Evolutionary conservation across 768 basidiomycete species (phyloP).

Genomic region (Tephrocybe rancida): DNA sequence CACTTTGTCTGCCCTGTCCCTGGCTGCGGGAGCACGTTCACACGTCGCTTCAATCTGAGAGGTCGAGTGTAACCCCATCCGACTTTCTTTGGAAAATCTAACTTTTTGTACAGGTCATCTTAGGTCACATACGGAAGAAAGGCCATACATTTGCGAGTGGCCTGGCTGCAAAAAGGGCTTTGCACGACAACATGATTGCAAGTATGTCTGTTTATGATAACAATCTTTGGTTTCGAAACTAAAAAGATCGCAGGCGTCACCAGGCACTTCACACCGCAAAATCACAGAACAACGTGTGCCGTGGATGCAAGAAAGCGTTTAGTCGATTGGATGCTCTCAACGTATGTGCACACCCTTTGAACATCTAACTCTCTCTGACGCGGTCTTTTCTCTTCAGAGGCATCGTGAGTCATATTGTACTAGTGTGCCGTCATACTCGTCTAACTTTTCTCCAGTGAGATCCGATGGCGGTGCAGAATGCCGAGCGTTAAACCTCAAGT

Average conservation of each 20-base stretch:
- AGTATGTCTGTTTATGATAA: slow-evolving; percentile 52
- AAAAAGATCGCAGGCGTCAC: slow-evolving; percentile 61
- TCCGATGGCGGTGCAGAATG: slow-evolving; percentile 87
- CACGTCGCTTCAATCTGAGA: slow-evolving; percentile 86
- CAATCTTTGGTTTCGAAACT: slow-evolving; percentile 4
- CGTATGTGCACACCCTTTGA: slow-evolving; percentile 52
- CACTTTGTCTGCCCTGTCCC: slow-evolving; percentile 93
- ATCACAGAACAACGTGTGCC: slow-evolving; percentile 82
- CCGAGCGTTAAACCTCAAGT: slow-evolving; percentile 48
- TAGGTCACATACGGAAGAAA: slow-evolving; percentile 93
- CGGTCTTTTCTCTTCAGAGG: slow-evolving; percentile 49
- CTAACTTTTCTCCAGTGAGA: slow-evolving; percentile 56
- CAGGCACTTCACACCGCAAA: slow-evolving; percentile 88
- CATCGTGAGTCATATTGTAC: slow-evolving; percentile 59
- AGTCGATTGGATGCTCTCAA: slow-evolving; percentile 93
- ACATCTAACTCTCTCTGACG: slow-evolving; percentile 17
- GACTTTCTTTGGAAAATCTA: slow-evolving; percentile 1
- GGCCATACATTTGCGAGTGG: slow-evolving; percentile 92
- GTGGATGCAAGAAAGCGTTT: slow-evolving; percentile 93
- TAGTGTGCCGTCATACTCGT: slow-evolving; percentile 13
- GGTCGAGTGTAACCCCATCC: slow-evolving; percentile 42
- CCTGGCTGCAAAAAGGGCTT: slow-evolving; percentile 95
- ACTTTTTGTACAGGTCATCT: slow-evolving; percentile 66
- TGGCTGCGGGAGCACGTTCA: slow-evolving; percentile 97
- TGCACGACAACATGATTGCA: slow-evolving; percentile 96